Base-by-base conservation (phyloP, 176 grass and related monocot species). In the Ananas comosus region DNA sequence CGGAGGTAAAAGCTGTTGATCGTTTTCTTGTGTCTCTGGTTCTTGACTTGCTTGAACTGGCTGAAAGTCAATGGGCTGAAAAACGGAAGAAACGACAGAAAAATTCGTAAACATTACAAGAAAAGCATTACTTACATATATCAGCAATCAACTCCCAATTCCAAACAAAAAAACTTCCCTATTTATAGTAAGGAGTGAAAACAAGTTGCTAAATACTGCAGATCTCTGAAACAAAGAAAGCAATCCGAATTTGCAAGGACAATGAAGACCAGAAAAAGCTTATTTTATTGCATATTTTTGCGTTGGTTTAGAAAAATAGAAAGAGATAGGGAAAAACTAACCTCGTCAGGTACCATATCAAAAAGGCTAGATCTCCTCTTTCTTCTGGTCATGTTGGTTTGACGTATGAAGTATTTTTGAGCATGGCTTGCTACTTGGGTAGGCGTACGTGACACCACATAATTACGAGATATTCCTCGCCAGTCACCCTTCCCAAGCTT, bases 371-470 rank as follows among this genome's bases (percentile, higher is more conserved):
- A 99, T 73, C 94, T 89, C 73, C 94, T 89, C 75, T 99, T 99
- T 50, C 94, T 89, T 80, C 89, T 89, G 51, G 84, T 90, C 82
- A 99, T 78, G 77, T 93, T 99, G 51, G 90, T 63, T 83, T 99
- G 90, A 9, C 94, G 94, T 70, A 93, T 93, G 64, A 99, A 99
- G 81, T 99, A 99, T 73, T 99, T 99, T 71, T 99, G 94, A 63
- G 94, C 94, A 64, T 99, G 94, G 63, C 94, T 99, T 51, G 94
- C 94, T 68, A 99, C 94, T 81, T 99, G 94, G 75, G 94, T 99
- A 76, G 94, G 94, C 51, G 94, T 99, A 65, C 94, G 83, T 29
- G 94, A 90, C 19, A 99, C 90, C n/a, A 99, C 94, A 25, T 83
- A 99, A 74, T 93, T 93, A 81, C 94, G 94, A 77, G 94, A 90